Evolutionary conservation across 2,329 filamentous ascomycete genomes (phyloP), one percentile per base, ranked within the genome.

Genomic region (Penicillium thymicola): DNA sequence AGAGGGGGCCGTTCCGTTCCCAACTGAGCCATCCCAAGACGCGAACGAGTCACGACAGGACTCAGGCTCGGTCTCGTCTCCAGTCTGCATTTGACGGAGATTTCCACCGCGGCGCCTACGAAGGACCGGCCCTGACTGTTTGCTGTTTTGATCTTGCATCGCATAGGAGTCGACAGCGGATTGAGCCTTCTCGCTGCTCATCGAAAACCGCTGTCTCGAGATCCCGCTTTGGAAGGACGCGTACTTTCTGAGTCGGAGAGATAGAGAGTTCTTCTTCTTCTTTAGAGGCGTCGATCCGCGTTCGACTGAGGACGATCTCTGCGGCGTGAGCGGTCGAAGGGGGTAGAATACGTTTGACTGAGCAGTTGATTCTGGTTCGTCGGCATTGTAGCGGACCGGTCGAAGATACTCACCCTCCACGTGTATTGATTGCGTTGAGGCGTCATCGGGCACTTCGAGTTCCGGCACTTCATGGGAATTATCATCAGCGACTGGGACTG

Each of bases 101-200:
- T 93, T 86, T 34, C 90, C 89, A 46, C 89, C 90, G 7, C 89
- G 90, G 14, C 87, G 82, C 68, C 90, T 80, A 58, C 90, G 82
- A 59, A 94, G 79, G 41, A 87, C 79, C 43, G 86, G 83, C 7
- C 69, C 71, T 14, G 62, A 64, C 28, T 69, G 63, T 57, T 67
- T 67, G 41, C 67, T 59, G 42, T 52, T 18, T 37, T 57, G 56
- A 42, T 69, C 60, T 54, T 65, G 51, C 16, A 50, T 44, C 45
- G 55, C 23, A 55, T 62, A 55, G 18, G 55, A 60, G 25, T 61
- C 64, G 5, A 55, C 51, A 28, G 46, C 51, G 14, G 66, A 65
- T n/a, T 55, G 49, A 14, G 49, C 59, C 18, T 53, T 45, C 23
- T 70, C 69, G 50, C 67, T 70, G 30, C 60, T 63, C 48, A 67